Percentiles rank a stretch among this genome's conserved stretches.
Evolutionary conservation across 345 rosid genomes (phyloP).

Genomic region (Bruguiera parviflora): DNA sequence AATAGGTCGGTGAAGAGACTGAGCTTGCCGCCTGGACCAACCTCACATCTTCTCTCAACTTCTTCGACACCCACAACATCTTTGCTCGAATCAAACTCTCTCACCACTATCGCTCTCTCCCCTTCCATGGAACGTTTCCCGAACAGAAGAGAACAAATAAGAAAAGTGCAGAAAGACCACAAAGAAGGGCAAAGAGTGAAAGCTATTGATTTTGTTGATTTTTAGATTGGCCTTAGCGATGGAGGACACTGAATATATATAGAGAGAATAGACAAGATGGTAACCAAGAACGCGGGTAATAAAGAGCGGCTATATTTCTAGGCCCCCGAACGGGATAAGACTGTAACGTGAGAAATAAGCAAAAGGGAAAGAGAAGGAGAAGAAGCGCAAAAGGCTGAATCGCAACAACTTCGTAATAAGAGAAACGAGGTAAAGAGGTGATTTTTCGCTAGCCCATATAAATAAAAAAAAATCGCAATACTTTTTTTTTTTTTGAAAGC

Average conservation of each 20-base stretch:
- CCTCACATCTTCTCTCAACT: slow-evolving; percentile 84
- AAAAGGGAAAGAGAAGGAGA: neutral
- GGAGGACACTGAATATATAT: neutral
- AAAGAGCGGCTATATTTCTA: slow-evolving; percentile 25
- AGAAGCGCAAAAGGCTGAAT: neutral
- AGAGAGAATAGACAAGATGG: neutral
- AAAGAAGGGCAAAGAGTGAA: neutral
- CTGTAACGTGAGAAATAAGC: slow-evolving; percentile 27
- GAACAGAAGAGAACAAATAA: neutral
- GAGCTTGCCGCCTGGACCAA: slow-evolving; percentile 73
- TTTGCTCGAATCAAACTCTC: slow-evolving; percentile 60
- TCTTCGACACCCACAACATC: slow-evolving; percentile 61
- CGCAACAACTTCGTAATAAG: slow-evolving; percentile 17
- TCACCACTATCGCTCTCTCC: slow-evolving; percentile 41
- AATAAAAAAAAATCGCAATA: too few species aligned
- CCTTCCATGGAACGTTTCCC: slow-evolving; percentile 12
- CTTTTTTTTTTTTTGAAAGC: too few species aligned
- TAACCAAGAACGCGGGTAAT: neutral
- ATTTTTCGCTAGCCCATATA: neutral
- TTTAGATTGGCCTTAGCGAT: too few species aligned
- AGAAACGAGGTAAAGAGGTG: neutral
- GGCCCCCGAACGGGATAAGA: neutral
- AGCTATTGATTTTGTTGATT: too few species aligned
- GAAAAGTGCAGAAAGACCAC: neutral
- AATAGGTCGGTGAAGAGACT: slow-evolving; percentile 90